Evolutionary conservation across 192 early-diverging fungal genomes (phyloP), one percentile per base, ranked within the genome.

Genomic region (Entomortierella chlamydospora): DNA sequence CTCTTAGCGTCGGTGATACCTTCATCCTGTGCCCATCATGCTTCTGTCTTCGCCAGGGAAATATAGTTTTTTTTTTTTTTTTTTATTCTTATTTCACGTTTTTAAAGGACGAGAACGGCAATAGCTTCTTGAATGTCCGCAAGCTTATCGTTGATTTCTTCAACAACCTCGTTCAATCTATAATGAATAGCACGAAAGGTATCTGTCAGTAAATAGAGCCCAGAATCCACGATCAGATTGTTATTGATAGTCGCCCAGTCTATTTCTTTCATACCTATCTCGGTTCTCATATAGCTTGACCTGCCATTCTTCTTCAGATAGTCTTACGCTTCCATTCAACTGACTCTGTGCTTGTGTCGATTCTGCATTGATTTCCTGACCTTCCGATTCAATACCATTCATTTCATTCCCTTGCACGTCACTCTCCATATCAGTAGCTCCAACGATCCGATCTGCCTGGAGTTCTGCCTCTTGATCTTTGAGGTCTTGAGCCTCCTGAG

Each of bases 111-210:
- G 57, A 78, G 43, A 31, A 78, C 39, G 0, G 74, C 74, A 29
- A 78, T 78, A 1, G 74, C 74, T 34, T 78, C 74, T 13, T 78
- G 74, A 22, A 78, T 78, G 18, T 78, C 74, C 2, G 74, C 74
- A 61, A 78, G 42, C 52, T 64, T 78, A 11, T 78, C 74, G 20
- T 78, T 78, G 41, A 78, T 78, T 22, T 70, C 74, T 29, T 78
- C 67, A 0, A 78, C 42, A 28, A 64, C 28, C 22, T 70, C 51
- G 22, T 70, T 78, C 67, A 78, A 42, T 31, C 74, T 78, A 63
- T 9, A 25, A 57, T 30, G 13, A n/a, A 55, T 29, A 41, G 7
- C 6, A 41, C 20, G 15, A 47, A 47, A 17, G 15, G 15, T 47
- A 47, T 15, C 2, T 47, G 34, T 37, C 10, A 37, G 34, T 37